phyloP scores from a whole-genome alignment of 2,329 filamentous ascomycete species.

The Didymella keratinophila region DNA sequence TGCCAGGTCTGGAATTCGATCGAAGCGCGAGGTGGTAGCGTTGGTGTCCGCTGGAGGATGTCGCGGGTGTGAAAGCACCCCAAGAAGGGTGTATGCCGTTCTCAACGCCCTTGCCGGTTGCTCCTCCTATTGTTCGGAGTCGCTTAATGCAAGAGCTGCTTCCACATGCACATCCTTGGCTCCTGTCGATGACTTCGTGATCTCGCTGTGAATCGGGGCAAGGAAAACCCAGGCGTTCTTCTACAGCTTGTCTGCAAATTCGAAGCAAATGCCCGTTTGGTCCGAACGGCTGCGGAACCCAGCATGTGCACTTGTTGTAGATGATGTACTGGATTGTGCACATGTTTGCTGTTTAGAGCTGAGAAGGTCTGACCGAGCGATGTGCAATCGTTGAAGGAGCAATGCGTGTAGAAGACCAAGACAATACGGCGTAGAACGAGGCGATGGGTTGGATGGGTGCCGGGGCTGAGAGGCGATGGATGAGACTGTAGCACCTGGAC shows the following conservation, averaged over 20 bases:
- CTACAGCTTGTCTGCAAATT: constrained; percentile 40
- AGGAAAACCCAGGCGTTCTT: constrained; percentile 35
- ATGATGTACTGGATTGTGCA: constrained; percentile 46
- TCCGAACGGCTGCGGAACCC: constrained; percentile 41
- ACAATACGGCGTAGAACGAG: background rate
- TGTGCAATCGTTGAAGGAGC: background rate
- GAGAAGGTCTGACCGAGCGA: background rate
- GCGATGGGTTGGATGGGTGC: background rate
- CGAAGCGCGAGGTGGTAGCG: background rate
- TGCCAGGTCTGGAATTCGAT: background rate
- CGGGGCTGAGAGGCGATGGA: background rate
- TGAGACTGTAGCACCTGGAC: background rate
- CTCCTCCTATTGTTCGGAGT: background rate
- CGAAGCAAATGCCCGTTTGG: constrained; percentile 39
- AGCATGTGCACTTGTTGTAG: constrained; percentile 40
- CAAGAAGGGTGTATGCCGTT: background rate
- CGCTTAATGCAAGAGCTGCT: constrained; percentile 23
- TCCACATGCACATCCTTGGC: constrained; percentile 45
- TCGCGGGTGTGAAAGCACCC: background rate
- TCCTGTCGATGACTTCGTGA: constrained; percentile 41
- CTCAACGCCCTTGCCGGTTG: constrained; percentile 13
- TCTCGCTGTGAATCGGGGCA: constrained; percentile 40
- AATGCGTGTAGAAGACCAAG: background rate
- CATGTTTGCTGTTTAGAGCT: constrained; percentile 22
- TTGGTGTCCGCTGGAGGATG: background rate